A percentile compares a stretch with the other conserved stretches of the same genome.
Conservation (phyloP, 2,329 filamentous ascomycete genomes). For the Colletotrichum filicis region DNA sequence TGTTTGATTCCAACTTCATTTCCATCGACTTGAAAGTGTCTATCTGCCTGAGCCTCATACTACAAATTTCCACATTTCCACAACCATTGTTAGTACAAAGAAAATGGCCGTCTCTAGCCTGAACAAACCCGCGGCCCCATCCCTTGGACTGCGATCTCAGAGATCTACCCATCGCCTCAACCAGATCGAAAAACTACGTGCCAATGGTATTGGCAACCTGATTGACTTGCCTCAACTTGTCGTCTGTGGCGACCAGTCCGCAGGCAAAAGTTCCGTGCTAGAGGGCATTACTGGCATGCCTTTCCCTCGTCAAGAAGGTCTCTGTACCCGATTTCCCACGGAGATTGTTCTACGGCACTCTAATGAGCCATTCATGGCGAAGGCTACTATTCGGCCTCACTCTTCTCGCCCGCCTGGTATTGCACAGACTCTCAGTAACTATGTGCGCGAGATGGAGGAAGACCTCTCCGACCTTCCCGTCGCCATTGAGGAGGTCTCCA, state of each 20-base stretch:
- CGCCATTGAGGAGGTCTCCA: slow-evolving; percentile 28
- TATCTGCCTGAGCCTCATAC: background rate
- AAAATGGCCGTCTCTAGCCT: slow-evolving; percentile 13
- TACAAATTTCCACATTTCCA: background rate
- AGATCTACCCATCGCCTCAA: slow-evolving; percentile 43
- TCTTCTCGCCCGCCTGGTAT: background rate
- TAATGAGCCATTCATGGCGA: background rate
- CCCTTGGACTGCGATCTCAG: slow-evolving; percentile 3
- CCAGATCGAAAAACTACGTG: slow-evolving; percentile 48
- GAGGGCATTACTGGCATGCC: slow-evolving; percentile 66
- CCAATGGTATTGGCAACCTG: slow-evolving; percentile 47
- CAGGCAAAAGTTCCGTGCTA: slow-evolving; percentile 67
- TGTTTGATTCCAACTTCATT: background rate
- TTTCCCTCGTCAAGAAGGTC: slow-evolving; percentile 62
- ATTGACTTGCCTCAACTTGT: slow-evolving; percentile 58
- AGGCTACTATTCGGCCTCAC: slow-evolving; percentile 25
- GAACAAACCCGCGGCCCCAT: background rate
- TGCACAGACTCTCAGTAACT: slow-evolving; percentile 5
- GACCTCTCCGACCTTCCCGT: slow-evolving; percentile 11
- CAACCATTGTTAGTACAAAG: background rate
- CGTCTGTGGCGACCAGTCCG: slow-evolving; percentile 66
- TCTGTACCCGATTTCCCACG: slow-evolving; percentile 67
- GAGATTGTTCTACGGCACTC: slow-evolving; percentile 59
- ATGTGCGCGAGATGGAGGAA: slow-evolving; percentile 26
- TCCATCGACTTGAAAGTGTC: background rate